These are phyloP conservation scores for Thermomyces lanuginosus DNA, from an alignment of 2,329 filamentous ascomycete genomes.

Conservation along the genomic window DNA sequence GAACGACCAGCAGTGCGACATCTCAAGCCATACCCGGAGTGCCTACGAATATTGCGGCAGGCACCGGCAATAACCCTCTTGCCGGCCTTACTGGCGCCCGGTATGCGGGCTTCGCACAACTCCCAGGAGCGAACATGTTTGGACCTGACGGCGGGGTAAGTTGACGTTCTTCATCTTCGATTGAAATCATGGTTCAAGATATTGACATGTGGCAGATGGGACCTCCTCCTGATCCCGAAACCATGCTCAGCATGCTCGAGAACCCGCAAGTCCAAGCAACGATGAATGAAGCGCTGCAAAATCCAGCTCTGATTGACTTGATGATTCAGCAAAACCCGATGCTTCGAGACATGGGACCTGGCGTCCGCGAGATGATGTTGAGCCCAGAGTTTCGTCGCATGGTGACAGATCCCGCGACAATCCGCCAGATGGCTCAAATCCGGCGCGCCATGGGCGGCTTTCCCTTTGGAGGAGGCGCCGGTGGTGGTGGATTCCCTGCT, in stretches of 20 bases:
- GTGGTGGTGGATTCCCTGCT: slow-evolving; percentile 52
- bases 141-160: slow-evolving; percentile 86
- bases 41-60: slow-evolving; percentile 32
- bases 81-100: slow-evolving; percentile 81
- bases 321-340: slow-evolving; percentile 86
- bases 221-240: slow-evolving; percentile 63
- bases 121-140: slow-evolving; percentile 78
- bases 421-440: slow-evolving; percentile 70
- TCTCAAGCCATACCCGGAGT: slow-evolving; percentile 23
- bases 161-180: slow-evolving; percentile 12
- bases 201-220: slow-evolving; percentile 52
- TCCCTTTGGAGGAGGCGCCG: slow-evolving; percentile 32
- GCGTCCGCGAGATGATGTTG: slow-evolving; percentile 68
- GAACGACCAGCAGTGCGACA: slow-evolving; percentile 17
- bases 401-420: slow-evolving; percentile 77
- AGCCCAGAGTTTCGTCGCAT: slow-evolving; percentile 79
- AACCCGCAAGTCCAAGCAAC: slow-evolving; percentile 74
- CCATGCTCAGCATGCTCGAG: slow-evolving; percentile 68
- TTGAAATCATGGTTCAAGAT: neutral
- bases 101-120: slow-evolving; percentile 78
- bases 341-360: slow-evolving; percentile 52
- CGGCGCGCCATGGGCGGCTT: slow-evolving; percentile 47
- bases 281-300: slow-evolving; percentile 89
- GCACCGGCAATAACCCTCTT: slow-evolving; percentile 66
- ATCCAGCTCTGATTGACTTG: slow-evolving; percentile 86